Evolutionary conservation across 1,284 basidiomycete genomes (phyloP).

Genomic region (Ceratobasidium sp.): DNA sequence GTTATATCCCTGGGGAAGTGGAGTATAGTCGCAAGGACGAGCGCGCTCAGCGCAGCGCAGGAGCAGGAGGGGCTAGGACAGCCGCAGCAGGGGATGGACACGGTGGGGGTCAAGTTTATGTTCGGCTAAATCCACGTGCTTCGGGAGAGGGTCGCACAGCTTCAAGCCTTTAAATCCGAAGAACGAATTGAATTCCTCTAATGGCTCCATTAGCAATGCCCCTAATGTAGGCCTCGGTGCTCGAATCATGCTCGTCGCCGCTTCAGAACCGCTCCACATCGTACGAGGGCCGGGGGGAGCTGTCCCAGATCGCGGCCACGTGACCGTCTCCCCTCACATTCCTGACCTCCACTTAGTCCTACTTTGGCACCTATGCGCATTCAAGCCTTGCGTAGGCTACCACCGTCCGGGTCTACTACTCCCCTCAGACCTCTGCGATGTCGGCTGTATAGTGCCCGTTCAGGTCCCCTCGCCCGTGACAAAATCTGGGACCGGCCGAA

Average conservation of each 20-base stretch:
- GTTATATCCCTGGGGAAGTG: not conserved
- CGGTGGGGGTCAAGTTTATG: slow-evolving; percentile 26
- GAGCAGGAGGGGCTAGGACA: not conserved
- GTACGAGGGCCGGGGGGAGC: slow-evolving; percentile 1
- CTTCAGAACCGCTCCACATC: slow-evolving; percentile 13
- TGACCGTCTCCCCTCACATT: slow-evolving; percentile 24
- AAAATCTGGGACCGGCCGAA: slow-evolving; percentile 24
- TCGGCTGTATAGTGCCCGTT: not conserved
- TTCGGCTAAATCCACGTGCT: slow-evolving; percentile 31
- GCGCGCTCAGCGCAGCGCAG: slow-evolving; percentile 23
- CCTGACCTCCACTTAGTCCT: slow-evolving; percentile 4
- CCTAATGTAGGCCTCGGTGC: not conserved
- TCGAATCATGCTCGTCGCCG: not conserved
- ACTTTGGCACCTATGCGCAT: slow-evolving; percentile 37
- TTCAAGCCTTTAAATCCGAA: slow-evolving; percentile 8
- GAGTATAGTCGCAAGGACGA: not conserved
- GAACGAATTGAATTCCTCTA: not conserved
- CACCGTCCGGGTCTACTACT: slow-evolving; percentile 1
- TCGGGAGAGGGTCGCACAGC: slow-evolving; percentile 12
- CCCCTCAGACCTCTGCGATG: slow-evolving; percentile 16
- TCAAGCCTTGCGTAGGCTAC: slow-evolving; percentile 36
- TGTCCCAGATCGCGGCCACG: not conserved
- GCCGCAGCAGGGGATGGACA: not conserved
- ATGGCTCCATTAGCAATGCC: not conserved
- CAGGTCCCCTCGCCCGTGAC: not conserved